These are phyloP conservation scores for Colletotrichum graminicola DNA, from an alignment of 2,329 filamentous ascomycete species.

Conservation along the genomic window DNA sequence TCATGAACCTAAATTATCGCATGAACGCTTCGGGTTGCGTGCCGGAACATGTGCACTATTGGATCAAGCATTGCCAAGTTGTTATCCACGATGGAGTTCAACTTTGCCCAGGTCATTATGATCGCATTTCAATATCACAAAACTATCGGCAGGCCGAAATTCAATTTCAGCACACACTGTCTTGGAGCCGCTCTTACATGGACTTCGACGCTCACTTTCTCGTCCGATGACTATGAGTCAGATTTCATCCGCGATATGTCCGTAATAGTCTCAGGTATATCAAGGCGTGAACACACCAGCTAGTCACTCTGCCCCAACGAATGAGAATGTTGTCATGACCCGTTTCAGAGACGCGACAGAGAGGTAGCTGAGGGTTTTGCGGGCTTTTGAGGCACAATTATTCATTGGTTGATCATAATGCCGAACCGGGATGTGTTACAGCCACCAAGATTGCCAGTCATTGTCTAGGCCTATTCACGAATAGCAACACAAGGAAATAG, in stretches of 20 bases:
- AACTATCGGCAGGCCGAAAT: background rate
- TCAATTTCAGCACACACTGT: background rate
- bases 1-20: slow-evolving; percentile 18
- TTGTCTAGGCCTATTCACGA: background rate
- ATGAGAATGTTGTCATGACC: background rate
- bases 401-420: background rate
- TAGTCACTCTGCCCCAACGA: background rate
- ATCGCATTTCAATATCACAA: too few relatives aligned
- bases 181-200: background rate
- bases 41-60: background rate
- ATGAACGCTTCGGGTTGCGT: background rate
- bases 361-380: background rate
- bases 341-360: background rate
- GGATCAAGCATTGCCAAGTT: background rate
- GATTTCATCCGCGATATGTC: background rate
- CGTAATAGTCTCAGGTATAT: background rate
- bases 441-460: background rate
- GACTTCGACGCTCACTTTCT: background rate
- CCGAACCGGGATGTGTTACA: background rate
- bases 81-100: background rate
- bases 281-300: background rate
- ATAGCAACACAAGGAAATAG: background rate
- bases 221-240: background rate
- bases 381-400: background rate
- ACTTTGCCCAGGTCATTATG: background rate